These are phyloP conservation scores for Verticillium tricorpus DNA, from an alignment of 2,329 filamentous ascomycete species.

Conservation along the genomic window DNA sequence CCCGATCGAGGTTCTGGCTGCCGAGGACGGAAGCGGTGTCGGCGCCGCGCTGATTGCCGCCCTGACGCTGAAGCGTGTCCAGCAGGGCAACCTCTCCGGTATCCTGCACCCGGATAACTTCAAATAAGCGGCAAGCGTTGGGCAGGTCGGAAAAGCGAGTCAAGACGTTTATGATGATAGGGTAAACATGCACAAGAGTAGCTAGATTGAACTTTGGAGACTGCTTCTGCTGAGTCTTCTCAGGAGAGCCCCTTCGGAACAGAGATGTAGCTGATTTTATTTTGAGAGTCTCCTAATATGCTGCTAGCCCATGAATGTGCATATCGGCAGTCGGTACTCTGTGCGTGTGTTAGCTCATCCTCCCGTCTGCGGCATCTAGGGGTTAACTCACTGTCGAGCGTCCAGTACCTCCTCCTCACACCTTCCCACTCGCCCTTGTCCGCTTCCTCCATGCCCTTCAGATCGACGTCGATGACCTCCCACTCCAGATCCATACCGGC, in stretches of 20 bases:
- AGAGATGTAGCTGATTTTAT: not conserved
- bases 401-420: constrained; percentile 86
- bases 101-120: constrained; percentile 64
- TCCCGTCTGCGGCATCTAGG: not conserved
- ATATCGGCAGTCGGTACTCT: constrained; percentile 70
- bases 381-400: constrained; percentile 59
- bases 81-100: constrained; percentile 58
- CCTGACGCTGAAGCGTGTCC: constrained; percentile 60
- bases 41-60: constrained; percentile 90
- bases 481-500: constrained; percentile 87
- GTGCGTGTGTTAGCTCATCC: constrained; percentile 4
- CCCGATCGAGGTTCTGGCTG: constrained; percentile 79
- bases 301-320: constrained; percentile 63
- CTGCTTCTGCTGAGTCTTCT: not conserved
- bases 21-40: constrained; percentile 96
- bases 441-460: constrained; percentile 56
- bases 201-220: not conserved
- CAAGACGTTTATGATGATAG: constrained; percentile 10
- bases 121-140: constrained; percentile 22
- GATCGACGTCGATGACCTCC: constrained; percentile 71
- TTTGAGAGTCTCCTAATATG: not conserved
- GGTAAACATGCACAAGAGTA: not conserved
- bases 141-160: not conserved
- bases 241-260: not conserved
- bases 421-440: constrained; percentile 81